phyloP scores from a whole-genome alignment of 2,329 filamentous ascomycete genomes.

The Colletotrichum spinosum region DNA sequence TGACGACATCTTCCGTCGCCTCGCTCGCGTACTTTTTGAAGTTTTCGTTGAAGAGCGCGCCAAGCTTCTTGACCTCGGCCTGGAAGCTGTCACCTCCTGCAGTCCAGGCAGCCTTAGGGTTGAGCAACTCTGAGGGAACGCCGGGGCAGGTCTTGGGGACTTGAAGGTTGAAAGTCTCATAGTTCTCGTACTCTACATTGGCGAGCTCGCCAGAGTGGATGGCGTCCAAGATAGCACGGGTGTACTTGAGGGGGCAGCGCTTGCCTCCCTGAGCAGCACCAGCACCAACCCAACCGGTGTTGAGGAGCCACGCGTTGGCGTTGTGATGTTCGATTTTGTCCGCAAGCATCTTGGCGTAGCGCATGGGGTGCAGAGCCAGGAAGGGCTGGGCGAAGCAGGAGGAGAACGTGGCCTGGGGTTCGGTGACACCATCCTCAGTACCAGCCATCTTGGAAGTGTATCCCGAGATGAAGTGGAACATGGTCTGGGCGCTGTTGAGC shows the following conservation, averaged over 20 bases:
- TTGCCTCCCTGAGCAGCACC: conserved; percentile 92
- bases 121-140: conserved; percentile 92
- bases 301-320: conserved; percentile 97
- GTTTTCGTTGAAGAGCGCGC: conserved; percentile 91
- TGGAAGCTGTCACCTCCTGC: conserved; percentile 84
- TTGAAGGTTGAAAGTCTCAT: conserved; percentile 95
- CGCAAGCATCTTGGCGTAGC: conserved; percentile 97
- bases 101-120: conserved; percentile 94
- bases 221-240: conserved; percentile 95
- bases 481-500: conserved; percentile 92
- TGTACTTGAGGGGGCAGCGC: conserved; percentile 98
- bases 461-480: conserved; percentile 99
- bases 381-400: conserved; percentile 99
- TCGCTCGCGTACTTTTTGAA: conserved; percentile 95
- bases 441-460: conserved; percentile 99
- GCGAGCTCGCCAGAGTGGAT: conserved; percentile 98
- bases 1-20: conserved; percentile 83
- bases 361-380: conserved; percentile 98
- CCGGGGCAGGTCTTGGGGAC: conserved; percentile 93
- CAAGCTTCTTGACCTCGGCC: conserved; percentile 90
- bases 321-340: conserved; percentile 97
- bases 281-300: conserved; percentile 97
- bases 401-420: conserved; percentile 98
- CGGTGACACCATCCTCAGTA: conserved; percentile 95
- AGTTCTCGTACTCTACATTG: conserved; percentile 92